A percentile compares a stretch with the other conserved stretches of the same genome.
Evolutionary conservation across 441 rosid species (phyloP).

Genomic region (Syzygium syzygioides): DNA sequence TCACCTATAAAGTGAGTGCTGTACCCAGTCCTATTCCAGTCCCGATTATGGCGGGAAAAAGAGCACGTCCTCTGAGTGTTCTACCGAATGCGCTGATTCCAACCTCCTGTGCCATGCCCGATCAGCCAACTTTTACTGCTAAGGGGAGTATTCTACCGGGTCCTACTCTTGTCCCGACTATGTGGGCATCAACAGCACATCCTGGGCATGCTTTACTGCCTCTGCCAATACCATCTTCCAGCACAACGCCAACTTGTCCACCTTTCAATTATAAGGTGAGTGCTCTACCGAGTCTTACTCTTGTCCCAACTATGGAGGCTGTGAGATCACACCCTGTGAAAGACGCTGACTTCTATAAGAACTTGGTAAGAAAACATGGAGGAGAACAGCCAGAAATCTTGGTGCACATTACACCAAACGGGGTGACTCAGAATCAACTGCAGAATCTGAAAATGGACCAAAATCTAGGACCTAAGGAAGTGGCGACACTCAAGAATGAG

Average conservation of each 20-base stretch:
- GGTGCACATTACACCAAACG: slow-evolving; percentile 11
- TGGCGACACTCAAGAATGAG: slow-evolving; percentile 9
- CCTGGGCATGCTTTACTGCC: not conserved
- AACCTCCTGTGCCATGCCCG: not conserved
- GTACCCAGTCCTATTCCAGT: not conserved
- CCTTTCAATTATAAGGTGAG: not conserved
- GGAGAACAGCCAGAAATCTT: slow-evolving; percentile 21
- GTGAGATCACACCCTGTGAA: slow-evolving; percentile 18
- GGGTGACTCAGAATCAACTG: slow-evolving; percentile 5
- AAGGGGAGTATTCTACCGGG: not conserved
- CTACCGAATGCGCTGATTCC: not conserved
- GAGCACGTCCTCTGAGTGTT: not conserved
- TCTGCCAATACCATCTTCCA: not conserved
- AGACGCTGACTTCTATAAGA: slow-evolving; percentile 45
- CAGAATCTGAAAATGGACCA: slow-evolving; percentile 16
- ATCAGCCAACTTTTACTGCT: not conserved
- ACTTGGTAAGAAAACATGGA: slow-evolving; percentile 68
- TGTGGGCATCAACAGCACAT: not conserved
- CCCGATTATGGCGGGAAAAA: not conserved
- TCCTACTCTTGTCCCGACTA: slow-evolving; percentile 4
- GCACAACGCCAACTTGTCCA: slow-evolving; percentile 5
- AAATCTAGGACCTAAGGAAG: slow-evolving; percentile 8
- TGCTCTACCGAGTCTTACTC: slow-evolving; percentile 5
- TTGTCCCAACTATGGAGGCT: not conserved
- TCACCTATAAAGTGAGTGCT: not conserved